Evolutionary conservation across 1,139 yeast species (phyloP).

Genomic region (Lizanozyma gosingica): DNA sequence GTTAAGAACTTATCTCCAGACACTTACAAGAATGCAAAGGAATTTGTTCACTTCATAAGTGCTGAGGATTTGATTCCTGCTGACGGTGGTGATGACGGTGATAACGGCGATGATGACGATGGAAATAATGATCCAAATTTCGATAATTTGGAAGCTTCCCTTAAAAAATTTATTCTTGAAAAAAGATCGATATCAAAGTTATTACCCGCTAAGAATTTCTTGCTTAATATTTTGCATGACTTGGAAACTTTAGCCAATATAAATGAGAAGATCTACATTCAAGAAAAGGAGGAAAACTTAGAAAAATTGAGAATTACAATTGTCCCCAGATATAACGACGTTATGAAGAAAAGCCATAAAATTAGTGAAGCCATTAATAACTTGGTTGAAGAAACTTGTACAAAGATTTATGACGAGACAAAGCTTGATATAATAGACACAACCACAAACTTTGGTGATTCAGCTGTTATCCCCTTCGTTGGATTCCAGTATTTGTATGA

Average conservation of each 20-base stretch:
- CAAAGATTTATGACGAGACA: constrained; percentile 54
- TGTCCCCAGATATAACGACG: constrained; percentile 55
- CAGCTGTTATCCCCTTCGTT: constrained; percentile 44
- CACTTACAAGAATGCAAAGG: constrained; percentile 75
- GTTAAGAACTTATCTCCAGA: constrained; percentile 86
- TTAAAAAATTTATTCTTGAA: constrained; percentile 80
- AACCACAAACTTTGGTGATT: constrained; percentile 48
- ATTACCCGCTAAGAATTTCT: constrained; percentile 84
- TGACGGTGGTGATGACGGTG: constrained; percentile 19
- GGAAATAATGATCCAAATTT: constrained; percentile 54
- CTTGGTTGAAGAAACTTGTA: constrained; percentile 53
- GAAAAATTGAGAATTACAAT: constrained; percentile 41
- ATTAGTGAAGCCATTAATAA: constrained; percentile 54
- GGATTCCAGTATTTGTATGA: constrained; percentile 62
- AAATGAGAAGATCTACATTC: constrained; percentile 48
- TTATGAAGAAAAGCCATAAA: constrained; percentile 41
- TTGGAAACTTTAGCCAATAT: constrained; percentile 48
- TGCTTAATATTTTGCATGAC: constrained; percentile 62
- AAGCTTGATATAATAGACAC: constrained; percentile 44
- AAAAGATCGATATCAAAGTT: constrained; percentile 84
- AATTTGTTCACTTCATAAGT: constrained; percentile 92
- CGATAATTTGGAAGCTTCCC: constrained; percentile 74
- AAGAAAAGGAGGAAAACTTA: constrained; percentile 37
- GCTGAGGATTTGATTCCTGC: constrained; percentile 31
- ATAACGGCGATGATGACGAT: constrained; percentile 20